Percentiles rank a stretch among this genome's conserved stretches.
These are phyloP conservation scores for Pisolithus marmoratus DNA, from an alignment of 768 basidiomycete genomes.

Conservation along the genomic window DNA sequence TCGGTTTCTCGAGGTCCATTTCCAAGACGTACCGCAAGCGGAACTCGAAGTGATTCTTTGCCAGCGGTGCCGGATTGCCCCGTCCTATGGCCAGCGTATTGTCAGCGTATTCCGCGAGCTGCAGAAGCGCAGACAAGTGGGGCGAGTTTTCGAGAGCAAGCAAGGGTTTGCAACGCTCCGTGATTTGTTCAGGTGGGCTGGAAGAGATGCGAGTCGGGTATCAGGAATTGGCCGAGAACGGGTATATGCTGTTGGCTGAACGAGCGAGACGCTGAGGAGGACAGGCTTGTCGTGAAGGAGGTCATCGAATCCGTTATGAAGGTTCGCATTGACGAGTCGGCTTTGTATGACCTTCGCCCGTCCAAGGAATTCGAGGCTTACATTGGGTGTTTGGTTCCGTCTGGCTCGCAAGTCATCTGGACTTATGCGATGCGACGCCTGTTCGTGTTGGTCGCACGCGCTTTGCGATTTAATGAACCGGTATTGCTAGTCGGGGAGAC, in stretches of 20 bases:
- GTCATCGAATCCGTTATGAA: constrained; percentile 88
- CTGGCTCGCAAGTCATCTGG: constrained; percentile 67
- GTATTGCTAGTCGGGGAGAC: constrained; percentile 96
- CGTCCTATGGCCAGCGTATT: constrained; percentile 87
- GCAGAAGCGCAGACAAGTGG: constrained; percentile 84
- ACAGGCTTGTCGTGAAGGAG: constrained; percentile 85
- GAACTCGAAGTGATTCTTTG: constrained; percentile 94
- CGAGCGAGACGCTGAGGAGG: constrained; percentile 78
- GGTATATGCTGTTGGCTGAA: constrained; percentile 96
- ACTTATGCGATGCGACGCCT: constrained; percentile 89
- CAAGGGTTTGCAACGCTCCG: constrained; percentile 95
- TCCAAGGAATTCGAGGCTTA: constrained; percentile 38
- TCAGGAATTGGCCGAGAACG: constrained; percentile 91
- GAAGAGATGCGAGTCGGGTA: constrained; percentile 82
- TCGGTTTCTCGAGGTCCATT: constrained; percentile 96
- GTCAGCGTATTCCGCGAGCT: constrained; percentile 90
- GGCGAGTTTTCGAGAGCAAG: constrained; percentile 95
- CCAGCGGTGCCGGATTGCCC: constrained; percentile 87
- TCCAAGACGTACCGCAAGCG: constrained; percentile 90
- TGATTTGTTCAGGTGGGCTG: constrained; percentile 97
- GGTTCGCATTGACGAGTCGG: constrained; percentile 69
- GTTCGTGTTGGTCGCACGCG: constrained; percentile 78
- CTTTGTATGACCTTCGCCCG: constrained; percentile 57
- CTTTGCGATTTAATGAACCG: constrained; percentile 87
- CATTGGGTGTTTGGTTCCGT: constrained; percentile 51